Evolutionary conservation across 257 asterid species (phyloP).

Genomic region (Solanum megistacrolobum): DNA sequence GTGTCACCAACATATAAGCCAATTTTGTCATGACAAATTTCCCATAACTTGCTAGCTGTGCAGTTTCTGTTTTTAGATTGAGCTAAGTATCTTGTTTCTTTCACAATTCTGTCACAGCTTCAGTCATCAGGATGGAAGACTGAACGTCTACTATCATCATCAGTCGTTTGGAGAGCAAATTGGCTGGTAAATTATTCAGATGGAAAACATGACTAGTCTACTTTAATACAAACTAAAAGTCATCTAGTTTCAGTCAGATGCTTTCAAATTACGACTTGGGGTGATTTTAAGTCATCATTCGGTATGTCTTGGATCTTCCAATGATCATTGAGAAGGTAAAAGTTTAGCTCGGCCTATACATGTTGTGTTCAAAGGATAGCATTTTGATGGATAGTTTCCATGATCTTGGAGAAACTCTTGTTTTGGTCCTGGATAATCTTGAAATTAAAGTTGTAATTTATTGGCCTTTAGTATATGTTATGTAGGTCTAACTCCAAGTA

Average conservation of each 20-base stretch:
- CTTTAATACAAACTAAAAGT: neutral
- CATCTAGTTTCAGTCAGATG: neutral
- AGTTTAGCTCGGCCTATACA: neutral
- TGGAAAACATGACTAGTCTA: slow-evolving; percentile 35
- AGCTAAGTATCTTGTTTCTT: neutral
- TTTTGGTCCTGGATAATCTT: neutral
- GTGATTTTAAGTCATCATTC: neutral
- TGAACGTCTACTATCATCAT: slow-evolving; percentile 71
- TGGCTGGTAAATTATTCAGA: slow-evolving; percentile 45
- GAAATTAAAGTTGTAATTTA: neutral
- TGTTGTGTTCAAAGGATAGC: neutral
- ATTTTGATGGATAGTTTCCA: neutral
- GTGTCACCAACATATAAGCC: neutral
- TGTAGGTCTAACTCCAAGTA: neutral
- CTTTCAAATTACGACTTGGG: neutral
- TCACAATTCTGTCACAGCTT: slow-evolving; percentile 43
- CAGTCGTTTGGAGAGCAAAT: slow-evolving; percentile 84
- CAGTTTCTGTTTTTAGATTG: neutral
- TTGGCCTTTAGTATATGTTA: neutral
- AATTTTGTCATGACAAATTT: neutral
- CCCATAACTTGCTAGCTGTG: neutral
- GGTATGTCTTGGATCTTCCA: neutral
- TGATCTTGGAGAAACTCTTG: neutral
- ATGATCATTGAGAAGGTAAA: neutral
- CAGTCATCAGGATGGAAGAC: slow-evolving; percentile 76